phyloP scores from a whole-genome alignment of 2,329 filamentous ascomycete species.

The Fusarium penzigii region DNA sequence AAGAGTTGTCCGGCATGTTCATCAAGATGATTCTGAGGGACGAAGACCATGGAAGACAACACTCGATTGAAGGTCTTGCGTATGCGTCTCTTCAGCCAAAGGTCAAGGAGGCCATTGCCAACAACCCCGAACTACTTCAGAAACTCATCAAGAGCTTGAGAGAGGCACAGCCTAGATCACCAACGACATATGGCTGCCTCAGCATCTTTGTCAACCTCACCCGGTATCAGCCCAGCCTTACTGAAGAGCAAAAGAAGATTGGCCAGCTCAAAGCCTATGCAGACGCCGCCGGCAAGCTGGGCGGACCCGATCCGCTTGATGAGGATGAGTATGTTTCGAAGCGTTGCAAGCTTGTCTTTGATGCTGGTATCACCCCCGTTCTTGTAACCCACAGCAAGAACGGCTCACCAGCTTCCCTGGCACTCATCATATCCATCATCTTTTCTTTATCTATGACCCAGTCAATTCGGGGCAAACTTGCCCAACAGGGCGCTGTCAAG shows the following conservation, averaged over 20 bases:
- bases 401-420: constrained; percentile 68
- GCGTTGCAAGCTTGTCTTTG: constrained; percentile 77
- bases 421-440: constrained; percentile 74
- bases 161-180: constrained; percentile 62
- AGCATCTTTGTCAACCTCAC: constrained; percentile 87
- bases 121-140: constrained; percentile 68
- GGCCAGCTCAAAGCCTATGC: constrained; percentile 92
- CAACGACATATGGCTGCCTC: constrained; percentile 79
- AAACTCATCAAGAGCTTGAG: constrained; percentile 66
- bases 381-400: constrained; percentile 76
- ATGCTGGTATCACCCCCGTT: constrained; percentile 74
- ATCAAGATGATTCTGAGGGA: constrained; percentile 65
- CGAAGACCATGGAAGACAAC: constrained; percentile 59
- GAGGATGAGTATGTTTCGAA: constrained; percentile 73
- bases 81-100: constrained; percentile 85
- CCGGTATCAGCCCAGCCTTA: constrained; percentile 71
- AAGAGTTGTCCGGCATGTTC: constrained; percentile 65
- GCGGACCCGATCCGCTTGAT: constrained; percentile 66
- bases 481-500: constrained; percentile 91
- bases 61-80: constrained; percentile 86
- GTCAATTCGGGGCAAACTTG: constrained; percentile 73
- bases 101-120: constrained; percentile 78
- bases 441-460: constrained; percentile 75
- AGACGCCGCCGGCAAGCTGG: constrained; percentile 72
- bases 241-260: constrained; percentile 92